These are phyloP conservation scores for Ustulina deusta DNA, from an alignment of 2,329 filamentous ascomycete species.

Conservation along the genomic window DNA sequence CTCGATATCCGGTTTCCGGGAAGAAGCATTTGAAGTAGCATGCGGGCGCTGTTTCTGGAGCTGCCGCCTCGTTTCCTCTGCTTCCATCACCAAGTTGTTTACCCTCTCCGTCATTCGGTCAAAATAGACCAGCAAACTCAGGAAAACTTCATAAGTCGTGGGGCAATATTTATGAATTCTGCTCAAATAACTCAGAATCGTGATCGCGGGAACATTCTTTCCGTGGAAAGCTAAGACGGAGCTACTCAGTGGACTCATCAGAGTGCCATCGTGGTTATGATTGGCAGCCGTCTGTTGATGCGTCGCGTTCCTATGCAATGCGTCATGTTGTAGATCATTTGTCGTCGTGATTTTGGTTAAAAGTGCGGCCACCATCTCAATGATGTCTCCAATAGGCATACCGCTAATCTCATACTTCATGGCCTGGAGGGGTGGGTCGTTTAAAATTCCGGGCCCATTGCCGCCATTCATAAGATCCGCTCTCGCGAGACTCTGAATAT, in stretches of 20 bases:
- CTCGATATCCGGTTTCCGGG: slow-evolving; percentile 49
- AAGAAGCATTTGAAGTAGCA: slow-evolving; percentile 22
- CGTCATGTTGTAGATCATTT: slow-evolving; percentile 94
- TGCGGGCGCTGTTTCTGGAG: slow-evolving; percentile 50
- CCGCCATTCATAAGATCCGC: slow-evolving; percentile 74
- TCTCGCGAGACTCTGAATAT: slow-evolving; percentile 88
- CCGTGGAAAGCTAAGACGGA: slow-evolving; percentile 94
- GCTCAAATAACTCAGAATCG: slow-evolving; percentile 93
- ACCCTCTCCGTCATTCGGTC: slow-evolving; percentile 98
- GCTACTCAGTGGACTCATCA: slow-evolving; percentile 70
- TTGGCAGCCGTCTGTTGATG: slow-evolving; percentile 66
- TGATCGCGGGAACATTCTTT: slow-evolving; percentile 97
- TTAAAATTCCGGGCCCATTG: slow-evolving; percentile 62
- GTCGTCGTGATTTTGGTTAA: slow-evolving; percentile 97
- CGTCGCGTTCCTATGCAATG: slow-evolving; percentile 78
- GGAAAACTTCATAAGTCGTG: slow-evolving; percentile 97
- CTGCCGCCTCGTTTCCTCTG: slow-evolving; percentile 64
- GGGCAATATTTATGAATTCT: slow-evolving; percentile 99
- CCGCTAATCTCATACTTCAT: slow-evolving; percentile 92
- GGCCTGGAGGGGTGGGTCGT: slow-evolving; percentile 64
- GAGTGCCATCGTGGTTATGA: slow-evolving; percentile 61
- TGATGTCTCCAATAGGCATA: slow-evolving; percentile 97
- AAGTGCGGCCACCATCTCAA: slow-evolving; percentile 97
- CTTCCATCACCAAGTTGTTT: slow-evolving; percentile 81
- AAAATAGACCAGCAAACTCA: slow-evolving; percentile 96